Conservation (phyloP, 2,329 filamentous ascomycete species). For the Claviceps purpurea region DNA sequence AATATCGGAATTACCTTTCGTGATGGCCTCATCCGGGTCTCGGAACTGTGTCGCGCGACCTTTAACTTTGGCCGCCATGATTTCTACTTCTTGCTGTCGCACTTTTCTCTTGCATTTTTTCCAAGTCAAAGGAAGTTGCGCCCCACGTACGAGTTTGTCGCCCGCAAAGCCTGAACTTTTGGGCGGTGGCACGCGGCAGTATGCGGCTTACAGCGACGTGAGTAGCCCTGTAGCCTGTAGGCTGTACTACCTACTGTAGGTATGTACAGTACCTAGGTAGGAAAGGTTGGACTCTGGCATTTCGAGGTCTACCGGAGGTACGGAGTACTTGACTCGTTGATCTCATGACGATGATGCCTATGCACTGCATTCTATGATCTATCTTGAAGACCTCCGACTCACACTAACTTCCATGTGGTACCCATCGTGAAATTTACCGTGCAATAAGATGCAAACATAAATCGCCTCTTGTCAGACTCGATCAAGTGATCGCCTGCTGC, state of each 20-base stretch:
- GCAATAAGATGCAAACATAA: background rate
- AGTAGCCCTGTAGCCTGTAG: background rate
- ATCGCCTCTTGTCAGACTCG: background rate
- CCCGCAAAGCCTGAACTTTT: constrained; percentile 29
- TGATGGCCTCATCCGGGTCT: constrained; percentile 46
- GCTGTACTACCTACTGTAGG: too few species aligned
- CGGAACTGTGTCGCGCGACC: constrained; percentile 47
- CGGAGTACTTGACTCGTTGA: background rate
- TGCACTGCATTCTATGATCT: background rate
- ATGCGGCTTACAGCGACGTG: constrained; percentile 7
- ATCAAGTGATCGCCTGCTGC: background rate
- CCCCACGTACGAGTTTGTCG: constrained; percentile 20
- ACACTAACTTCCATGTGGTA: too few species aligned
- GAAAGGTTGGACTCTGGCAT: too few species aligned
- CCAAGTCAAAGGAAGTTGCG: background rate
- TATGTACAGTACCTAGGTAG: too few species aligned
- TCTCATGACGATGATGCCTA: background rate
- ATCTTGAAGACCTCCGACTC: background rate
- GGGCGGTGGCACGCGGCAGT: constrained; percentile 36
- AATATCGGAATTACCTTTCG: constrained; percentile 38
- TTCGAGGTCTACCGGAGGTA: background rate
- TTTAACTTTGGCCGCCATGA: constrained; percentile 39
- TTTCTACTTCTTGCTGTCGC: constrained; percentile 1
- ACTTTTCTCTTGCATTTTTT: constrained; percentile 6
- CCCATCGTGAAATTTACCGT: background rate